A percentile compares a stretch with the other conserved stretches of the same genome.
These are phyloP conservation scores for Serpula lacrymans DNA, from an alignment of 768 basidiomycete species.

Conservation along the genomic window DNA sequence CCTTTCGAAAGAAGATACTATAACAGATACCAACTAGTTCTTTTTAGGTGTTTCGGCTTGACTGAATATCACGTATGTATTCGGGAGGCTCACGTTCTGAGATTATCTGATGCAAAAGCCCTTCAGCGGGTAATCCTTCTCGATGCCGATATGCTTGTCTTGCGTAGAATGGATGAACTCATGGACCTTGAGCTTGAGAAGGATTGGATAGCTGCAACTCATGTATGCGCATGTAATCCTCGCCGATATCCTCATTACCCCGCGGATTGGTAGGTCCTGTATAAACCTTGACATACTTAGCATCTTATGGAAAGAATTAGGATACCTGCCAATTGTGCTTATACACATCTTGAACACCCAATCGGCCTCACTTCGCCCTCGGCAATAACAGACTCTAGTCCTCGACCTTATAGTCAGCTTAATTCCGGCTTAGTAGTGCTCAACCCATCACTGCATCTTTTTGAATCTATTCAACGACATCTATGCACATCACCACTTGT, in stretches of 20 bases:
- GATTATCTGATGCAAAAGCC: slow-evolving; percentile 6
- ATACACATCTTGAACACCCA: slow-evolving; percentile 51
- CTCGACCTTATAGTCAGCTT: slow-evolving; percentile 76
- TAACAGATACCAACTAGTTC: no score
- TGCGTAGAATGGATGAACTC: slow-evolving; percentile 80
- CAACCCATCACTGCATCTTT: slow-evolving; percentile 60
- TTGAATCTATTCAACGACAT: slow-evolving; percentile 47
- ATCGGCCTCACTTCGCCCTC: slow-evolving; percentile 46
- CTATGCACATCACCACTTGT: slow-evolving; percentile 47
- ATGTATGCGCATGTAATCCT: slow-evolving; percentile 95
- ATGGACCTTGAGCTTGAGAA: slow-evolving; percentile 47
- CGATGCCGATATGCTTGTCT: slow-evolving; percentile 86
- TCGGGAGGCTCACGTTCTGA: not conserved
- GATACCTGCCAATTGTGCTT: slow-evolving; percentile 90
- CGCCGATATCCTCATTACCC: slow-evolving; percentile 83
- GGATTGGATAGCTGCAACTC: slow-evolving; percentile 82
- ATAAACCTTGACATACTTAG: not conserved
- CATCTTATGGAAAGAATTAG: slow-evolving; percentile 43
- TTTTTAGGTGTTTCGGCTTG: slow-evolving; percentile 56
- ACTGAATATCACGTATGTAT: slow-evolving; percentile 58
- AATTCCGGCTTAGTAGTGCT: slow-evolving; percentile 91
- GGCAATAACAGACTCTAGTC: slow-evolving; percentile 39
- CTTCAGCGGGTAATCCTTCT: slow-evolving; percentile 73
- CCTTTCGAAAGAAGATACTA: no score
- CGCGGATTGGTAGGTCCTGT: slow-evolving; percentile 62